phyloP scores from a whole-genome alignment of 108 stramenopile species.

The Mediolabrus comicus region DNA sequence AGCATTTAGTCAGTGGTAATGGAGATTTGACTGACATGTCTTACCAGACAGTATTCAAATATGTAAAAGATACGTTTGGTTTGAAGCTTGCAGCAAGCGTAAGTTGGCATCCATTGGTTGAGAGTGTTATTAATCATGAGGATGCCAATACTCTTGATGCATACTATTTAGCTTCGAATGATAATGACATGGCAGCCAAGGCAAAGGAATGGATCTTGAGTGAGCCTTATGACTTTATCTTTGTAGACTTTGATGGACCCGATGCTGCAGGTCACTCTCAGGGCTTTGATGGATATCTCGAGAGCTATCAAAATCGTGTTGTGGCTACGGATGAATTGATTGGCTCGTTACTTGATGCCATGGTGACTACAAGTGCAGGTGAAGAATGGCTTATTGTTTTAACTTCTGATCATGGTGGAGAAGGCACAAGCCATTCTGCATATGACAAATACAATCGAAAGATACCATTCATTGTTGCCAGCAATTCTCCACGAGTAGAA shows the following conservation, averaged over 20 bases:
- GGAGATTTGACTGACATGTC: slow-evolving; percentile 1
- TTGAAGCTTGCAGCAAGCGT: slow-evolving; percentile 1
- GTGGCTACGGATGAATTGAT: not conserved
- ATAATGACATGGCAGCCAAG: not conserved
- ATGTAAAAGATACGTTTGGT: slow-evolving; percentile 1
- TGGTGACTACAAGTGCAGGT: slow-evolving; percentile 2
- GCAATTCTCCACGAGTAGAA: not conserved
- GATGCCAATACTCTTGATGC: not conserved
- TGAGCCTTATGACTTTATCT: slow-evolving; percentile 9
- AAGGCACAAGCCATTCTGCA: slow-evolving; percentile 1
- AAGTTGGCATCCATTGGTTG: slow-evolving; percentile 4
- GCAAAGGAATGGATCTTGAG: not conserved
- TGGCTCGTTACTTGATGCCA: slow-evolving; percentile 1
- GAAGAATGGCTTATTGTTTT: slow-evolving; percentile 15
- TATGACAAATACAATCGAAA: not conserved
- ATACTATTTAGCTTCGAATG: not conserved
- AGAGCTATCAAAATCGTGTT: not conserved
- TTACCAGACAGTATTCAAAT: not conserved
- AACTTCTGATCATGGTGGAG: slow-evolving; percentile 13
- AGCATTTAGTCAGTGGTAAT: slow-evolving; percentile 3
- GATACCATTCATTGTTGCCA: not conserved
- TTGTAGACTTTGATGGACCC: slow-evolving; percentile 12
- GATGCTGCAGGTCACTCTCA: slow-evolving; percentile 1
- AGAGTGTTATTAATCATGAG: slow-evolving; percentile 6
- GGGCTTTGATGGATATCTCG: slow-evolving; percentile 9